Conservation (phyloP, 306 rosid species). For the Dryas octopetala region DNA sequence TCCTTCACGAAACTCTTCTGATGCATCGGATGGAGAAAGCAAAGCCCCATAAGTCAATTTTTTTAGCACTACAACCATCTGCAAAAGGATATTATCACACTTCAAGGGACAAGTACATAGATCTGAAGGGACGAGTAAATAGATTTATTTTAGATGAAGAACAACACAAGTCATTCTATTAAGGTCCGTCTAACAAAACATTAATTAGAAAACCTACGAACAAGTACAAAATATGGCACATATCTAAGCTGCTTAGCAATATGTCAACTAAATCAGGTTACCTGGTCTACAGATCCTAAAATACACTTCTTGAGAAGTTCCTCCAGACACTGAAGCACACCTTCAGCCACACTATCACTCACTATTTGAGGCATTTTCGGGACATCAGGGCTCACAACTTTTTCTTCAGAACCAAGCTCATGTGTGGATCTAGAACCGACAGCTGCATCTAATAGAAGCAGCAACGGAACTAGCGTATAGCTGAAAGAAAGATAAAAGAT, state of each 20-base stretch:
- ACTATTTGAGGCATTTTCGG: constrained; percentile 42
- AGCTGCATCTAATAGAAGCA: constrained; percentile 79
- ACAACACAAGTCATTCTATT: background rate
- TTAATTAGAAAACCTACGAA: background rate
- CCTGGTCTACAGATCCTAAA: constrained; percentile 87
- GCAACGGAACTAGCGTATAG: constrained; percentile 77
- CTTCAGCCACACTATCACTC: constrained; percentile 83
- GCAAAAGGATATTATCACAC: constrained; percentile 37
- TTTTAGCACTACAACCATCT: constrained; percentile 91
- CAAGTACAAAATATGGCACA: background rate
- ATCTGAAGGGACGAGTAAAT: background rate
- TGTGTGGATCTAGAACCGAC: constrained; percentile 60
- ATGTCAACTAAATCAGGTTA: constrained; percentile 29
- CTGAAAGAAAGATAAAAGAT: constrained; percentile 38
- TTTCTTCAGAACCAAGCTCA: constrained; percentile 56
- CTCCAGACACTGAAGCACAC: constrained; percentile 75
- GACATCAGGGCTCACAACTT: constrained; percentile 20
- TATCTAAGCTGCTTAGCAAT: background rate
- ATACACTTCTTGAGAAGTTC: constrained; percentile 78
- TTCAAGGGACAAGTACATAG: constrained; percentile 2
- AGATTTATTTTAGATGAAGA: background rate
- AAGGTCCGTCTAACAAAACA: background rate
- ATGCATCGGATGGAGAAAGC: constrained; percentile 83
- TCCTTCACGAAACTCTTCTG: constrained; percentile 98
- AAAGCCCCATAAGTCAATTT: constrained; percentile 89